phyloP scores from a whole-genome alignment of 352 stramenopile species.

The Phytophthora vignae region DNA sequence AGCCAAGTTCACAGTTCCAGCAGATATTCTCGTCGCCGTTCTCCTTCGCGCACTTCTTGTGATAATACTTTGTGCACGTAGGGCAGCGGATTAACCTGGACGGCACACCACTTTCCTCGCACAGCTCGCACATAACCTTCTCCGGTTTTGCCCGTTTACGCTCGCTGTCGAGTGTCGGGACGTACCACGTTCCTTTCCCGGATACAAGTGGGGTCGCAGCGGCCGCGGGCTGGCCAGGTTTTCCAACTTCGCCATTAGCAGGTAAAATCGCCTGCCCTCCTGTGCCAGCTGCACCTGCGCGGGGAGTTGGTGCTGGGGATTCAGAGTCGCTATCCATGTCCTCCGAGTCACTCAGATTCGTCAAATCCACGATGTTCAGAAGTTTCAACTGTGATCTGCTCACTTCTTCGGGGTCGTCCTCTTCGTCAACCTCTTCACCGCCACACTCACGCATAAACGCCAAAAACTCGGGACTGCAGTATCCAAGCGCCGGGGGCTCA shows the following conservation, averaged over 20 bases:
- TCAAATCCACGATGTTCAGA: slow-evolving; percentile 69
- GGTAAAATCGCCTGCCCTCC: not conserved
- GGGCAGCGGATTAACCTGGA: slow-evolving; percentile 51
- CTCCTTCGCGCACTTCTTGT: slow-evolving; percentile 73
- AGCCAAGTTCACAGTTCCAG: slow-evolving; percentile 80
- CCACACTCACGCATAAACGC: slow-evolving; percentile 58
- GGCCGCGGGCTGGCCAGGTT: not conserved
- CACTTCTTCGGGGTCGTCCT: slow-evolving; percentile 52
- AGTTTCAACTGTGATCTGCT: slow-evolving; percentile 44
- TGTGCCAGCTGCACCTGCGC: not conserved
- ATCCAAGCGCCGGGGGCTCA: slow-evolving; percentile 35
- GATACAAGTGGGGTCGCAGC: not conserved
- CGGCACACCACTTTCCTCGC: slow-evolving; percentile 52
- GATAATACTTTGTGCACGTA: slow-evolving; percentile 72
- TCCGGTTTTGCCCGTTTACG: slow-evolving; percentile 43
- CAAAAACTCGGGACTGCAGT: slow-evolving; percentile 54
- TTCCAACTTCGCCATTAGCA: not conserved
- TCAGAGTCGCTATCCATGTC: slow-evolving; percentile 40
- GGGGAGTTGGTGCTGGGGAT: slow-evolving; percentile 21
- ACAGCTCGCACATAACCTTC: slow-evolving; percentile 62
- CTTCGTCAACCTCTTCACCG: slow-evolving; percentile 46
- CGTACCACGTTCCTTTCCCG: slow-evolving; percentile 27
- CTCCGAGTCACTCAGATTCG: slow-evolving; percentile 62
- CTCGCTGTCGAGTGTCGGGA: slow-evolving; percentile 30
- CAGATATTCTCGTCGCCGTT: slow-evolving; percentile 75